Evolutionary conservation across 345 rosid species (phyloP), one percentile per base, ranked within the genome.

Genomic region (Salix koriyanagi): DNA sequence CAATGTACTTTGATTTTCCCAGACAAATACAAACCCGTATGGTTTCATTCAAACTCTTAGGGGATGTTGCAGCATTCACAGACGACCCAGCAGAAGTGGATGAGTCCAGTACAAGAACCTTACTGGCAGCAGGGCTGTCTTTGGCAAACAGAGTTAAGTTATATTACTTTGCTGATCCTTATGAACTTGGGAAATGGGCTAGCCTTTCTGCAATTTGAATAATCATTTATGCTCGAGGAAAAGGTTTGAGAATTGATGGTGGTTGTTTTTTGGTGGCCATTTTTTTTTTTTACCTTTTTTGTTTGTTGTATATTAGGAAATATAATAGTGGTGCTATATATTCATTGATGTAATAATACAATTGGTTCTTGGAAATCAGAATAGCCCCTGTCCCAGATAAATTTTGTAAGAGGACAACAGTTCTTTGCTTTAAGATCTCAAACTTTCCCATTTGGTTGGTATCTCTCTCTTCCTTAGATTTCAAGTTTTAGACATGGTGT

Each of bases 161-260:
- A 44, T 90, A 87, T 79, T 89, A 94, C 84, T 87, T 83, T 46
- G 90, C 88, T 6, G 92, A 94, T 85, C 94, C 96, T 64, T 85
- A 85, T 28, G 97, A 94, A 48, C 86, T 89, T 30, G 98, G 97
- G 70, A 92, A 88, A 84, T 94, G 98, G 98, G 95, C 92, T 65
- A 91, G 90, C 70, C 97, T 92, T 65, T 88, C 97, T 1, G 81
- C 82, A 46, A 86, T 84, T 46, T 94, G 87, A 30, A 91, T 50
- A 12, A 14, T 25, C 36, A 25, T 39, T 65, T 13, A 48, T 42
- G 19, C 44, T 34, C 21, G 37, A 21, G 18, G 50, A 41, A 28
- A 58, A 15, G 23, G 65, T 69, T 67, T 18, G 74, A 39, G 67
- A 56, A 60, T 75, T 75, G 70, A 25, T 44, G 69, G 50, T 37